Evolutionary conservation across 148 eudicot species (phyloP).

Genomic region (Silene latifolia): DNA sequence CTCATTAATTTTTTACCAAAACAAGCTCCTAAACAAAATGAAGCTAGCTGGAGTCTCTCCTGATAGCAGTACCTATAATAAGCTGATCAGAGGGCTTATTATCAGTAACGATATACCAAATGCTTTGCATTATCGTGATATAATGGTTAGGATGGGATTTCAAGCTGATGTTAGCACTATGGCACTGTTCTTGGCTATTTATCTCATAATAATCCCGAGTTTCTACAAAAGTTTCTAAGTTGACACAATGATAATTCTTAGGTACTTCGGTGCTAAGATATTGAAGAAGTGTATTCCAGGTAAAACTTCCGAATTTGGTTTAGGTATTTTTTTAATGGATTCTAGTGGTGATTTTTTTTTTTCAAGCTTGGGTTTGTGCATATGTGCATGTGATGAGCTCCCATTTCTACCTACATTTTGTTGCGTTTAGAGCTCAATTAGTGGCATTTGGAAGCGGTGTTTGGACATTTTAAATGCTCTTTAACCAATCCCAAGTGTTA

Average conservation of each 20-base stretch:
- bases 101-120: not conserved
- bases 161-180: not conserved
- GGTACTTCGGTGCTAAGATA: not conserved
- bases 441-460: no score
- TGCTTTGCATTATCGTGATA: not conserved
- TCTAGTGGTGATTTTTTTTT: no score
- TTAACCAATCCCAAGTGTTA: no score
- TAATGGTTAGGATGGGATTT: constrained; percentile 1
- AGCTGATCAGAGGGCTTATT: not conserved
- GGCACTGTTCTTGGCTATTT: not conserved
- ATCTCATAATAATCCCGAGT: not conserved
- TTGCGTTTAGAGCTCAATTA: no score
- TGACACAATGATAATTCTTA: not conserved
- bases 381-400: no score
- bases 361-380: no score
- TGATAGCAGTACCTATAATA: not conserved
- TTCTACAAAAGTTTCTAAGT: not conserved
- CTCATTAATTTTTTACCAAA: no score
- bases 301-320: not conserved
- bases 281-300: no score
- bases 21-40: not conserved
- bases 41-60: constrained; percentile 7
- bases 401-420: no score
- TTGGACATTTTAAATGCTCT: no score
- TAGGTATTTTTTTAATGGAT: no score